Percentiles rank a stretch among this genome's conserved stretches.
Evolutionary conservation across 2,329 filamentous ascomycete genomes (phyloP).

Genomic region (Apiospora saccharicola): DNA sequence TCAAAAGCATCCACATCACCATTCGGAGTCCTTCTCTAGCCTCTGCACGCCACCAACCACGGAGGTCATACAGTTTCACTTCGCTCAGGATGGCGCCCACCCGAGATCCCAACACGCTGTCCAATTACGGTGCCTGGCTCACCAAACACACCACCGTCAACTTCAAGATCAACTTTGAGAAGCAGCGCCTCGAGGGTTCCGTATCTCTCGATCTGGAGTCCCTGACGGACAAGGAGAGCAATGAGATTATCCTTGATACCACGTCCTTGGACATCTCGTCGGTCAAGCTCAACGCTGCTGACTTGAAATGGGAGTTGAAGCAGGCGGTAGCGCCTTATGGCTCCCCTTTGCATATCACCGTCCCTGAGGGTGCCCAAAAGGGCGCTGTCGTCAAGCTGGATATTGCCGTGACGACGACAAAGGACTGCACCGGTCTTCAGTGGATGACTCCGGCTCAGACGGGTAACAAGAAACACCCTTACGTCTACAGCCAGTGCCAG

Average conservation of each 20-base stretch:
- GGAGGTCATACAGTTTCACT: constrained; percentile 30
- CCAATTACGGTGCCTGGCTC: constrained; percentile 89
- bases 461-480: constrained; percentile 93
- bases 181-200: constrained; percentile 77
- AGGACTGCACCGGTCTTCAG: constrained; percentile 89
- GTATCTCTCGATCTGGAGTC: constrained; percentile 81
- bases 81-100: constrained; percentile 43
- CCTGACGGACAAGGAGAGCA: constrained; percentile 74
- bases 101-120: constrained; percentile 87
- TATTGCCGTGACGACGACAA: constrained; percentile 81
- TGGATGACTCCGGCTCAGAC: constrained; percentile 96
- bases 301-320: constrained; percentile 73
- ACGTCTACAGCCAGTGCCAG: constrained; percentile 98
- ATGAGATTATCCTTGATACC: constrained; percentile 87
- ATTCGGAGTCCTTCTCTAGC: constrained; percentile 36
- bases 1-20: constrained; percentile 39
- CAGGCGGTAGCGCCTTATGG: constrained; percentile 77
- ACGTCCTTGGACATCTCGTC: constrained; percentile 78
- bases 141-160: constrained; percentile 85
- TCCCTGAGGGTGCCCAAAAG: constrained; percentile 62
- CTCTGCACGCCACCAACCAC: constrained; percentile 30
- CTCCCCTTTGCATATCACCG: constrained; percentile 70
- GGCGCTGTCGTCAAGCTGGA: constrained; percentile 62
- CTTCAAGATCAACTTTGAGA: constrained; percentile 84
- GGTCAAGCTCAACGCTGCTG: constrained; percentile 72